Evolutionary conservation across 2,329 filamentous ascomycete species (phyloP).

Genomic region (Fusarium sp.): DNA sequence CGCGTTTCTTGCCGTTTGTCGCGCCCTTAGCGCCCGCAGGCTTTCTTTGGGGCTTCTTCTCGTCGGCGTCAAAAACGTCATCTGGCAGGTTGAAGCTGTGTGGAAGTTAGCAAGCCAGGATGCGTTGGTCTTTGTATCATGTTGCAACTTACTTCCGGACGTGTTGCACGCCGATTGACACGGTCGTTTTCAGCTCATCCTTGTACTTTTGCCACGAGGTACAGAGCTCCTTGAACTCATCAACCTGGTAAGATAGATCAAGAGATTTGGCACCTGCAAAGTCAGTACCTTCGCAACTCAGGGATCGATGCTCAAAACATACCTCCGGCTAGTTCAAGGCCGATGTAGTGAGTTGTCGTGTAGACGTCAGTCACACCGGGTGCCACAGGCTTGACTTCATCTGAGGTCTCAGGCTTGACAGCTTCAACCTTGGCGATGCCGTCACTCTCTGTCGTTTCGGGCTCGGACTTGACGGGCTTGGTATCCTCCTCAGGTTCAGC

Average conservation of each 20-base stretch:
- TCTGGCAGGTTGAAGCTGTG: conserved; percentile 87
- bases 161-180: conserved; percentile 82
- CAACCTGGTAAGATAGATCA: conserved; percentile 84
- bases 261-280: conserved; percentile 73
- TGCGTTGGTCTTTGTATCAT: background rate
- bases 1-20: conserved; percentile 60
- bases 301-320: conserved; percentile 49
- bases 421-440: conserved; percentile 35
- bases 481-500: conserved; percentile 58
- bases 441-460: conserved; percentile 46
- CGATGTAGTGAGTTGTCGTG: conserved; percentile 95
- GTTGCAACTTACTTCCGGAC: conserved; percentile 79
- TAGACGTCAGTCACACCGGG: conserved; percentile 66
- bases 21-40: conserved; percentile 53
- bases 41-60: conserved; percentile 76
- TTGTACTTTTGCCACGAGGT: conserved; percentile 81
- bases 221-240: conserved; percentile 88
- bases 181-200: conserved; percentile 70
- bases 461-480: conserved; percentile 50
- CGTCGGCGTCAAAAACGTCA: conserved; percentile 87
- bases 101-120: conserved; percentile 20
- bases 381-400: conserved; percentile 15
- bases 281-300: conserved; percentile 46
- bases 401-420: conserved; percentile 19
- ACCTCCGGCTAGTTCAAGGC: conserved; percentile 83